These are phyloP conservation scores for Physcomitrium patens DNA, from an alignment of 225 moss, liverwort and hornwort genomes.

Conservation along the genomic window DNA sequence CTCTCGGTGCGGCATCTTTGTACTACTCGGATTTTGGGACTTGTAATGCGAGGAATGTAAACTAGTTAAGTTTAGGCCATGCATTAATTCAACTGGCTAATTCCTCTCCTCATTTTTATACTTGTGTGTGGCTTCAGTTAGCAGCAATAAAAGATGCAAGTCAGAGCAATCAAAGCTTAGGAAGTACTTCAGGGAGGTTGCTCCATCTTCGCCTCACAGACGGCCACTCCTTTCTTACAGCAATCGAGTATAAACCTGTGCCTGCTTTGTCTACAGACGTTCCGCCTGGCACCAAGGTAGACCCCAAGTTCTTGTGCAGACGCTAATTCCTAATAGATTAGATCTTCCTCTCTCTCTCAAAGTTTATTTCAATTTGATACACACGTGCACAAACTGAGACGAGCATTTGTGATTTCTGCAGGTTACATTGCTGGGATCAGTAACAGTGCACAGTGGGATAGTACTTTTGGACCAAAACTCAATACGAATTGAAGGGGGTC, in stretches of 20 bases:
- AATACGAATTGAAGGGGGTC: conserved; percentile 78
- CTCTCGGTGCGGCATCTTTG: background rate
- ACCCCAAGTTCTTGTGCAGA: background rate
- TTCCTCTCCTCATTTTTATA: background rate
- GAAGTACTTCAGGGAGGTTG: conserved; percentile 52
- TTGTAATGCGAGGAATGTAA: background rate
- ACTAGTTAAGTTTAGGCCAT: background rate
- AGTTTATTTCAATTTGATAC: background rate
- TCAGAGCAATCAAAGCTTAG: conserved; percentile 65
- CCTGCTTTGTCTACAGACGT: conserved; percentile 73
- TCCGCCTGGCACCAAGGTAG: conserved; percentile 93
- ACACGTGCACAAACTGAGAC: background rate
- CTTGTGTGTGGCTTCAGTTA: conserved; percentile 51
- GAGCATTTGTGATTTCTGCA: conserved; percentile 34
- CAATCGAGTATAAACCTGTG: conserved; percentile 74
- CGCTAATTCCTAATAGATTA: too few relatives aligned
- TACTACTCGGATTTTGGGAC: background rate
- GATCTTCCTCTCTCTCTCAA: too few relatives aligned
- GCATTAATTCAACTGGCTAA: background rate
- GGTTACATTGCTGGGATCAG: conserved; percentile 73
- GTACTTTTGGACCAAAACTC: conserved; percentile 74
- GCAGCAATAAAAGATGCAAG: conserved; percentile 73
- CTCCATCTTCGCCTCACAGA: conserved; percentile 81
- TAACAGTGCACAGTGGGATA: conserved; percentile 76
- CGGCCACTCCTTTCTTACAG: conserved; percentile 74